Conservation (phyloP, 75 land plant species). For the Larix kaempferi region DNA sequence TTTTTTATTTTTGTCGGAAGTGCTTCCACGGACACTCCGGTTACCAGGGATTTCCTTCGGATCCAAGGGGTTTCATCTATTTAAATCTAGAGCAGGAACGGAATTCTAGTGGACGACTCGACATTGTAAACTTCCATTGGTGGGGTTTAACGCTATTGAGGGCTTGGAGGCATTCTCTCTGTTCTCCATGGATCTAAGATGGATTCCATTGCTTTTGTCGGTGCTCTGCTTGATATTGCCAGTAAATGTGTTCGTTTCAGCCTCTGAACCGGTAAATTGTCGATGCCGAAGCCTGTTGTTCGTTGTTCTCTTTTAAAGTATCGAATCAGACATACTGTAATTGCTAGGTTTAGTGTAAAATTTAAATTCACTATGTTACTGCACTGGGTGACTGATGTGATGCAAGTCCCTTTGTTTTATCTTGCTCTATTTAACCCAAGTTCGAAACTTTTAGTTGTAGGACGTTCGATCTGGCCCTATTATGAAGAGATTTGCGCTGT, state of each 20-base stretch:
- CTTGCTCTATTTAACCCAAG: not conserved
- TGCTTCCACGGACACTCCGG: too few species aligned
- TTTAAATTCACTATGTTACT: not conserved
- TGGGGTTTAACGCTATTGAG: not conserved
- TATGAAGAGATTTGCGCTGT: not conserved
- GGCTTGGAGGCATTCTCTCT: not conserved
- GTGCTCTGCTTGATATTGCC: conserved; percentile 2
- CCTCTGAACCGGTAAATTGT: not conserved
- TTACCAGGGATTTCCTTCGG: not conserved
- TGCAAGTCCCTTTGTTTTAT: not conserved
- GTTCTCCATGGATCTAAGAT: not conserved
- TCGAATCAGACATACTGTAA: too few species aligned
- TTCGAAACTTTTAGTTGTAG: not conserved
- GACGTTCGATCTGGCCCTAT: not conserved
- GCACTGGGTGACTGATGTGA: not conserved
- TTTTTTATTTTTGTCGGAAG: too few species aligned
- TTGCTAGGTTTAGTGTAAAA: not conserved
- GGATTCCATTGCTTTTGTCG: not conserved
- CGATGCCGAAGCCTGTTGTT: not conserved
- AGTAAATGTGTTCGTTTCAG: not conserved
- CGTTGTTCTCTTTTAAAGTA: too few species aligned
- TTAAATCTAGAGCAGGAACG: not conserved
- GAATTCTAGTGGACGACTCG: not conserved
- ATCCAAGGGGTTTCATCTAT: not conserved
- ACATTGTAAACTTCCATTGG: not conserved